Evolutionary conservation across 208 protist genomes (phyloP).

Genomic region (Acanthamoeba sp.): DNA sequence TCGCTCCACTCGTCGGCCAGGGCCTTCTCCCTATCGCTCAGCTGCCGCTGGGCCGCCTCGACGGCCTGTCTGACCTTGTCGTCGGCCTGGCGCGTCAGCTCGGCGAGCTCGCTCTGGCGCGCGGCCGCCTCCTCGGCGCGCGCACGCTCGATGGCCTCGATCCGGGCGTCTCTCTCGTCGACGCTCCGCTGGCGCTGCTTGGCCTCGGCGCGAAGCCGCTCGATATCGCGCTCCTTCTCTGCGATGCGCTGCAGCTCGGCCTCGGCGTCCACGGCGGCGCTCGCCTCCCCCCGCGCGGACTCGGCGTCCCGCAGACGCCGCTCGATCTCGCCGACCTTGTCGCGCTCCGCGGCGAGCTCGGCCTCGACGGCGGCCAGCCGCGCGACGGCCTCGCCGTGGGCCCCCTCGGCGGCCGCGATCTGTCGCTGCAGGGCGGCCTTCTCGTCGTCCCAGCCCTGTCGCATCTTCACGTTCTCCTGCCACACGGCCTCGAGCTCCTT

Average conservation of each 20-base stretch:
- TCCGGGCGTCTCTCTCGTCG: neutral
- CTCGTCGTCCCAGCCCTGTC: slow-evolving; percentile 5
- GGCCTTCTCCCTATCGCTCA: neutral
- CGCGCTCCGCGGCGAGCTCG: neutral
- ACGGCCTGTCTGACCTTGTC: neutral
- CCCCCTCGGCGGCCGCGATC: neutral
- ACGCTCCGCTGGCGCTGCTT: neutral
- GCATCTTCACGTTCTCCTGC: slow-evolving; percentile 14
- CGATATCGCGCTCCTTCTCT: neutral
- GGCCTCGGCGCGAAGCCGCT: neutral
- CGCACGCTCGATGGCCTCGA: neutral
- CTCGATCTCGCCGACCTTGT: neutral
- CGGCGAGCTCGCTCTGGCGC: neutral
- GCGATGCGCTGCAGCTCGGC: neutral
- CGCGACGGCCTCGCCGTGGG: neutral
- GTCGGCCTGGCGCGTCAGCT: neutral
- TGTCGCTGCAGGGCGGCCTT: neutral
- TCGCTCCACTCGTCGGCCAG: neutral
- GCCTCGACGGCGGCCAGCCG: neutral
- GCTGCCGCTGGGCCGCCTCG: neutral
- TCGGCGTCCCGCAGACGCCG: neutral
- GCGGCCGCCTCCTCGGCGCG: neutral
- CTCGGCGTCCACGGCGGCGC: neutral
- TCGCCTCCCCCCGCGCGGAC: neutral
- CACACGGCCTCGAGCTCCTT: slow-evolving; percentile 49